These are phyloP conservation scores for Porcisia deanei DNA, from an alignment of 208 protist genomes.

Conservation along the genomic window DNA sequence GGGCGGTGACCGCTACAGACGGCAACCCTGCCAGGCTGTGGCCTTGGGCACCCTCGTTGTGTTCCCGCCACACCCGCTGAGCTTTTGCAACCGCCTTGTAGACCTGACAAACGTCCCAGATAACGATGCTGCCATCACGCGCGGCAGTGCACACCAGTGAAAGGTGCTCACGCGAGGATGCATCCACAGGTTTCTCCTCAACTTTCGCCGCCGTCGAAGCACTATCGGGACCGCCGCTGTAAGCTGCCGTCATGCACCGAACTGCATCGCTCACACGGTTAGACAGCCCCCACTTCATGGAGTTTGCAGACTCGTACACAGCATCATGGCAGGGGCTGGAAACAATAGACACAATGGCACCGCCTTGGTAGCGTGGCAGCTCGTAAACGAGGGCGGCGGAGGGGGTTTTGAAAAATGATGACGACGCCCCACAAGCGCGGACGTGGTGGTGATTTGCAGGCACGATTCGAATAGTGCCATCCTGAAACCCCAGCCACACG, in stretches of 20 bases:
- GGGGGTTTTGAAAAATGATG: conserved; percentile 40
- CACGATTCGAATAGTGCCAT: conserved; percentile 82
- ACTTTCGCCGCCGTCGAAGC: background rate
- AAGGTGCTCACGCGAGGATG: conserved; percentile 57
- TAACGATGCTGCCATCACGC: conserved; percentile 75
- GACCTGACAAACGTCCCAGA: conserved; percentile 86
- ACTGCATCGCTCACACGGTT: conserved; percentile 73
- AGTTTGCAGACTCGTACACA: conserved; percentile 29
- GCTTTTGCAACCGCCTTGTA: conserved; percentile 57
- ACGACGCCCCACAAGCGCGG: conserved; percentile 53
- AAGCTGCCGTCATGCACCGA: conserved; percentile 32
- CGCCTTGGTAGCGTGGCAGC: conserved; percentile 80
- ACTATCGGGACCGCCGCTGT: background rate
- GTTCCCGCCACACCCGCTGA: conserved; percentile 11
- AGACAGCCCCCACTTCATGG: conserved; percentile 11
- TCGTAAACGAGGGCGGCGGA: conserved; percentile 81
- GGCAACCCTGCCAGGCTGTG: background rate
- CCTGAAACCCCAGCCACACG: conserved; percentile 87
- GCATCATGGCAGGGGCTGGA: conserved; percentile 74
- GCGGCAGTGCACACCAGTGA: conserved; percentile 84
- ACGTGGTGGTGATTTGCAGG: conserved; percentile 55
- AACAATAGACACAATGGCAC: conserved; percentile 66
- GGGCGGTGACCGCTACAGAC: background rate
- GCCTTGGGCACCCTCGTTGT: conserved; percentile 3
- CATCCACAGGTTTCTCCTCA: conserved; percentile 2